A percentile compares a stretch with the other conserved stretches of the same genome.
These are phyloP conservation scores for Tuber calosporum DNA, from an alignment of 495 filamentous ascomycete genomes.

Conservation along the genomic window DNA sequence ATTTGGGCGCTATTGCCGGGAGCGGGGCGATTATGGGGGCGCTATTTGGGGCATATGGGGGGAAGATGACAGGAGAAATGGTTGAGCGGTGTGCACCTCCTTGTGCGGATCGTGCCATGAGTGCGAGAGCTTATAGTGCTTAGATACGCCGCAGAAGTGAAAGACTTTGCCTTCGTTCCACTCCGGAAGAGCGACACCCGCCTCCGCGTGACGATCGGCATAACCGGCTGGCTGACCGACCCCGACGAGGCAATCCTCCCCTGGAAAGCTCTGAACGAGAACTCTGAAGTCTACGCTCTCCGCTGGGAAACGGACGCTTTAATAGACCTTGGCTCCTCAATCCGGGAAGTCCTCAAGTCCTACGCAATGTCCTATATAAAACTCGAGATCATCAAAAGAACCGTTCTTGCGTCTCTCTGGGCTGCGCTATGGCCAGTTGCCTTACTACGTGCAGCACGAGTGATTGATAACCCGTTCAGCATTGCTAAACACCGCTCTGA, in stretches of 20 bases:
- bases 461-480: slow-evolving; percentile 87
- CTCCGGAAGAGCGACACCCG: slow-evolving; percentile 51
- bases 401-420: slow-evolving; percentile 65
- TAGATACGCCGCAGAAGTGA: slow-evolving; percentile 60
- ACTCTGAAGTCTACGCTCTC: slow-evolving; percentile 73
- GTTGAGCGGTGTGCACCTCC: slow-evolving; percentile 62
- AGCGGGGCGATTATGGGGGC: slow-evolving; percentile 71
- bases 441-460: slow-evolving; percentile 67
- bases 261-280: slow-evolving; percentile 65
- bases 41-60: slow-evolving; percentile 84
- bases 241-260: slow-evolving; percentile 62
- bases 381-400: slow-evolving; percentile 66
- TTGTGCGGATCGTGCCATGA: no score
- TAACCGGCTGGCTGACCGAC: slow-evolving; percentile 73
- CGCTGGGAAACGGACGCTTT: slow-evolving; percentile 76
- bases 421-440: slow-evolving; percentile 68
- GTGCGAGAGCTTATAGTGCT: no score
- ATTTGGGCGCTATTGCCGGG: slow-evolving; percentile 70
- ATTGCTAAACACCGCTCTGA: slow-evolving; percentile 74
- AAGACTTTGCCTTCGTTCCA: slow-evolving; percentile 83
- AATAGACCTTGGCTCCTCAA: slow-evolving; percentile 65
- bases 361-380: slow-evolving; percentile 72
- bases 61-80: slow-evolving; percentile 73
- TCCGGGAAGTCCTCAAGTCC: slow-evolving; percentile 66
- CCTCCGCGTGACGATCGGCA: slow-evolving; percentile 71